Evolutionary conservation across 2,329 filamentous ascomycete species (phyloP).

Genomic region (Calonectria pauciramosa): DNA sequence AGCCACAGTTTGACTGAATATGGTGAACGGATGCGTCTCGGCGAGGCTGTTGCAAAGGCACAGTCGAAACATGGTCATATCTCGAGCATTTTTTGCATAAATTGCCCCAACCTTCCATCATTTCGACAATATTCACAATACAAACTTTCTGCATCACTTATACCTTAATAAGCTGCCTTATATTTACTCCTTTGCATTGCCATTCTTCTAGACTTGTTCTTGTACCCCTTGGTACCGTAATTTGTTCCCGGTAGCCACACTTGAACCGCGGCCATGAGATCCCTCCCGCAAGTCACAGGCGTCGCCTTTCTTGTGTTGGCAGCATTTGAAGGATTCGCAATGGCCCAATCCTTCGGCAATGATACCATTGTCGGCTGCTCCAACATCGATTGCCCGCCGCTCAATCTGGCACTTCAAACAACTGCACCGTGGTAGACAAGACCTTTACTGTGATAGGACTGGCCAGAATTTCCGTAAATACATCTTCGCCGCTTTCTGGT

Average conservation of each 20-base stretch:
- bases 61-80: too few species aligned
- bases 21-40: not conserved
- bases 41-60: not conserved
- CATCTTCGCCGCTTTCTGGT: not conserved
- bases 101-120: too few species aligned
- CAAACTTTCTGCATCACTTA: too few species aligned
- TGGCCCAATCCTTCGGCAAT: not conserved
- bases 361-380: slow-evolving; percentile 22
- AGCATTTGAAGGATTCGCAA: not conserved
- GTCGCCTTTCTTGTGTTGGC: not conserved
- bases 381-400: slow-evolving; percentile 14
- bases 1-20: not conserved
- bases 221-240: not conserved
- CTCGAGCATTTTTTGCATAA: not conserved
- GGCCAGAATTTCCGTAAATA: slow-evolving; percentile 5
- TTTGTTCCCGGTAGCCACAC: not conserved
- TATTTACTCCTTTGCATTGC: too few species aligned
- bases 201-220: not conserved
- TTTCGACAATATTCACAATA: not conserved
- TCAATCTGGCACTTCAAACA: not conserved
- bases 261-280: not conserved
- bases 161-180: too few species aligned
- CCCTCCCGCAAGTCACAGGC: not conserved
- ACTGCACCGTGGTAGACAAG: slow-evolving; percentile 20
- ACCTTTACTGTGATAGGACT: slow-evolving; percentile 13